Base-by-base conservation (phyloP, 805 yeast species). In the Danielia oregonensis region DNA sequence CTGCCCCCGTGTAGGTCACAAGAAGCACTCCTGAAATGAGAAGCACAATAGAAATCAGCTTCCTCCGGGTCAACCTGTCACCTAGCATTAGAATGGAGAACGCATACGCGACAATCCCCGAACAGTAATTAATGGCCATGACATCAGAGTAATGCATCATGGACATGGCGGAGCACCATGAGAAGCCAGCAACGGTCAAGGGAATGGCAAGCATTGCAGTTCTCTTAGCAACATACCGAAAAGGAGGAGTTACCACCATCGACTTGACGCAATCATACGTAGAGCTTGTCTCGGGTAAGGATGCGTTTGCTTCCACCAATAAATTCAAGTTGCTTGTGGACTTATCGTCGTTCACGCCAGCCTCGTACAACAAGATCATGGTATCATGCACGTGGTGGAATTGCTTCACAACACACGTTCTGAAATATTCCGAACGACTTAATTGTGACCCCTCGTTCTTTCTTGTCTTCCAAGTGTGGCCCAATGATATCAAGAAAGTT, bases 91-190 rank as follows among this genome's bases (percentile, higher is more conserved):
- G 85, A 17, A 87, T 79, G 4, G 94, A 86, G 59, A 87, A 86
- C 11, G 85, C 74, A 51, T 87, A 81, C 0, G 95, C 95, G 4
- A 89, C 81, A 55, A 87, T 86, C 0, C 95, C 94, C n/a, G 91
- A 81, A 54, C 93, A 86, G 62, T 87, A 87, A 62, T 86, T 87
- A 40, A 86, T 86, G 3, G 96, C 96, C 2, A 95, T 87, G 24
- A 87, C 82, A 50, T 87, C 95, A 3, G 86, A 71, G 0, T 94
- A 86, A 18, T 88, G 82, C 0, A 95, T 79, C 52, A 84, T 60
- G 21, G 79, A 70, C 78, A 87, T 85, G 9, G 95, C 83, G 12
- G 84, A 72, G 54, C 86, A 87, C 96, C 96, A 86, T 1, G 95
- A 76, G 14, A 75, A 65, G 2, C 94, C 95, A 0, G 95, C 95